phyloP scores from a whole-genome alignment of 768 basidiomycete genomes.

The Cubamyces sp. region DNA sequence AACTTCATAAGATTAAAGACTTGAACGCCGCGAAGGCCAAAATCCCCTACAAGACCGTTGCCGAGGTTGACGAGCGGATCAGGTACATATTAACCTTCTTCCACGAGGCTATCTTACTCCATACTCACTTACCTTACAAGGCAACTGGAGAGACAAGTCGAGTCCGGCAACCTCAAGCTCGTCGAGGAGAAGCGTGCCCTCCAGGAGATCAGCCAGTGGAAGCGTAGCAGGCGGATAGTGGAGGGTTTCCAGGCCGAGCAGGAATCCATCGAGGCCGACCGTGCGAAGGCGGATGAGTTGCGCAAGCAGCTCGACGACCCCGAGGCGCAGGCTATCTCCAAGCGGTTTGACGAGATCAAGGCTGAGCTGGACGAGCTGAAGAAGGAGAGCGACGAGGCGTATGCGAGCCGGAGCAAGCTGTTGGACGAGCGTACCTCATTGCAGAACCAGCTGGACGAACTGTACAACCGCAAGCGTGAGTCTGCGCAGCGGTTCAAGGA shows the following conservation, averaged over 20 bases:
- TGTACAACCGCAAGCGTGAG: constrained; percentile 80
- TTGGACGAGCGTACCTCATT: constrained; percentile 84
- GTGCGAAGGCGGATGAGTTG: constrained; percentile 73
- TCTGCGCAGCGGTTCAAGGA: constrained; percentile 74
- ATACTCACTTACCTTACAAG: constrained; percentile 43
- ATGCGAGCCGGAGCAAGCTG: constrained; percentile 78
- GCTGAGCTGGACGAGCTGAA: constrained; percentile 85
- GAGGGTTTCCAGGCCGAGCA: constrained; percentile 84
- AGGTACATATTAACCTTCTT: constrained; percentile 52
- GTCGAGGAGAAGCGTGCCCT: constrained; percentile 96
- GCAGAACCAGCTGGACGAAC: constrained; percentile 66
- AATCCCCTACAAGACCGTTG: constrained; percentile 75
- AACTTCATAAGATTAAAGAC: constrained; percentile 72
- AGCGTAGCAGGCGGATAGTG: constrained; percentile 72
- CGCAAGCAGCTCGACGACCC: constrained; percentile 89
- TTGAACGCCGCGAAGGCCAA: constrained; percentile 82
- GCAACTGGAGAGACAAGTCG: constrained; percentile 85
- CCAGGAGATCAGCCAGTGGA: constrained; percentile 79
- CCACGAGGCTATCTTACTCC: constrained; percentile 5
- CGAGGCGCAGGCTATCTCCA: constrained; percentile 76
- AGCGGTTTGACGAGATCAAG: constrained; percentile 81
- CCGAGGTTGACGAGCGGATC: constrained; percentile 87
- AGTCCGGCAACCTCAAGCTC: constrained; percentile 89
- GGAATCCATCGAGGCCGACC: constrained; percentile 80
- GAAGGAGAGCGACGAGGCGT: constrained; percentile 84